Percentiles rank a stretch among this genome's conserved stretches.
Conservation (phyloP, 495 filamentous ascomycete genomes). For the Aspergillus leporis region DNA sequence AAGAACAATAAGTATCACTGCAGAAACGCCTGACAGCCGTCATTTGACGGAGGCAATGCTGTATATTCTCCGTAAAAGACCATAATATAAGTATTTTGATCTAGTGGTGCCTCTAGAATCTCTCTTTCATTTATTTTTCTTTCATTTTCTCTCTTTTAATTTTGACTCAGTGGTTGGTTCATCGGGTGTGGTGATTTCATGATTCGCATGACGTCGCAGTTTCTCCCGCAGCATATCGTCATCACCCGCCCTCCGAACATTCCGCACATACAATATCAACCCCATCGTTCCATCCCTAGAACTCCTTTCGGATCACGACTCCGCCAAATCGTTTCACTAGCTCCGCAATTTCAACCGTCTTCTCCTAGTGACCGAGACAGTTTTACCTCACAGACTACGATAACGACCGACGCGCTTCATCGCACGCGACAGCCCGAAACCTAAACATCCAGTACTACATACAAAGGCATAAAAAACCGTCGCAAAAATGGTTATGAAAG, state of each 20-base stretch:
- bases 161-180: slow-evolving; percentile 3
- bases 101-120: background rate
- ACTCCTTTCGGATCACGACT: slow-evolving; percentile 14
- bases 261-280: slow-evolving; percentile 32
- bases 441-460: background rate
- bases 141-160: background rate
- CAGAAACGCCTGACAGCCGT: background rate
- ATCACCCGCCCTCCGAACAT: slow-evolving; percentile 34
- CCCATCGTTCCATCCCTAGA: slow-evolving; percentile 17
- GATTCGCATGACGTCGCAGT: slow-evolving; percentile 40
- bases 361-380: background rate
- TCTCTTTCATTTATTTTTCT: background rate
- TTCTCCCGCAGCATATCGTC: slow-evolving; percentile 29
- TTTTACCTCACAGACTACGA: background rate
- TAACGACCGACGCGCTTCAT: background rate
- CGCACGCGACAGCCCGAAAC: background rate
- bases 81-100: background rate
- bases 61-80: background rate
- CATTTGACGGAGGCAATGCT: background rate
- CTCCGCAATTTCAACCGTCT: background rate
- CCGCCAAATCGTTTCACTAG: slow-evolving; percentile 2
- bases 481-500: slow-evolving; percentile 33
- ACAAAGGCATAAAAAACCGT: slow-evolving; percentile 11
- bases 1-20: background rate
- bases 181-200: slow-evolving; percentile 23